Conservation (phyloP, 495 filamentous ascomycete species). For the Annulohypoxylon stygium region DNA sequence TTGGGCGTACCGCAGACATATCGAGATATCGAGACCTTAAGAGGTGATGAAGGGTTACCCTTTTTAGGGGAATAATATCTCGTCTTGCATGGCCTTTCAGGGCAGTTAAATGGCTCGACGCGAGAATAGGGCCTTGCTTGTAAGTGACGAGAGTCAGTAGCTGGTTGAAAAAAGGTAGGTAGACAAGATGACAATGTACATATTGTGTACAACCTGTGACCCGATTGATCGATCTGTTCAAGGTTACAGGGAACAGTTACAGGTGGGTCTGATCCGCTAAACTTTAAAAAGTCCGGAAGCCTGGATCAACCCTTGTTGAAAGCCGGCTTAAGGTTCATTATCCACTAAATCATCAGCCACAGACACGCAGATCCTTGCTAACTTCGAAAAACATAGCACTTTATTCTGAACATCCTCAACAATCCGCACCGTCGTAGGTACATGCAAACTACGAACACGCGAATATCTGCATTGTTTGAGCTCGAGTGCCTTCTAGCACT, state of each 20-base stretch:
- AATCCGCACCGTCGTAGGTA: background rate
- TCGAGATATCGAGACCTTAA: no score
- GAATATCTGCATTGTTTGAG: background rate
- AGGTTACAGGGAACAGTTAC: background rate
- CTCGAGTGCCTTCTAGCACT: background rate
- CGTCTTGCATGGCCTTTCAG: no score
- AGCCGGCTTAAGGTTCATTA: background rate
- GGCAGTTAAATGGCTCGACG: no score
- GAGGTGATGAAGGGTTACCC: no score
- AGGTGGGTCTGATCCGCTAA: background rate
- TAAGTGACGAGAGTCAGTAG: no score
- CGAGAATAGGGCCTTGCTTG: no score
- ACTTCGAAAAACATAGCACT: background rate
- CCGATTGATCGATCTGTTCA: conserved; percentile 6
- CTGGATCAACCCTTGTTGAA: background rate
- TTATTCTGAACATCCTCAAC: conserved; percentile 1
- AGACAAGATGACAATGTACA: background rate
- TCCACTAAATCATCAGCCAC: background rate
- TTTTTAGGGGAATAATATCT: no score
- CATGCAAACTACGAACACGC: background rate
- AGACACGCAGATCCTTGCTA: background rate
- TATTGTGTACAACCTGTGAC: background rate
- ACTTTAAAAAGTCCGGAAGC: conserved; percentile 13
- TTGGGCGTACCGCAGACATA: background rate
- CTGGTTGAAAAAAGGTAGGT: background rate